Conservation (phyloP, 2,329 filamentous ascomycete species). For the Trichoderma afroharzianum region DNA sequence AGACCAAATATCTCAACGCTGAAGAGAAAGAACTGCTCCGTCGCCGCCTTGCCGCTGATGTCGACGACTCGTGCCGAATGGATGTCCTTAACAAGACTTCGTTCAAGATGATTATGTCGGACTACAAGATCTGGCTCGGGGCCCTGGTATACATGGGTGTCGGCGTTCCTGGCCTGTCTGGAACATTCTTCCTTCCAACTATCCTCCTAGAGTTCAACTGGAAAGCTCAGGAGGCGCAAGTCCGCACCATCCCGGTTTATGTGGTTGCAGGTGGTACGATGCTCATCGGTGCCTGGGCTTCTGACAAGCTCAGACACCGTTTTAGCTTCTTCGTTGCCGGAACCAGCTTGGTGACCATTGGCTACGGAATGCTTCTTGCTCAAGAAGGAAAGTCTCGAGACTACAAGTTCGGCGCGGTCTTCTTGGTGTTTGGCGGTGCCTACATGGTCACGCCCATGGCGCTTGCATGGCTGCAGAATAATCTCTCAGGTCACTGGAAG, state of each 20-base stretch:
- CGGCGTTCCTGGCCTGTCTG: constrained; percentile 45
- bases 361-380: constrained; percentile 51
- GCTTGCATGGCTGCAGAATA: constrained; percentile 58
- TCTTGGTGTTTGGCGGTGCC: constrained; percentile 37
- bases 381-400: constrained; percentile 25
- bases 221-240: constrained; percentile 32
- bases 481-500: constrained; percentile 54
- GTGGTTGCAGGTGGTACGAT: constrained; percentile 31
- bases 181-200: constrained; percentile 37
- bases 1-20: constrained; percentile 34
- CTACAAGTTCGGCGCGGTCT: constrained; percentile 47
- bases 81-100: constrained; percentile 48
- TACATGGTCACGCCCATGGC: constrained; percentile 55
- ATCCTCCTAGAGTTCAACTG: constrained; percentile 37
- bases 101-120: constrained; percentile 42
- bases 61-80: constrained; percentile 45
- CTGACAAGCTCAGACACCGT: constrained; percentile 47
- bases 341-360: constrained; percentile 41
- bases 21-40: constrained; percentile 21
- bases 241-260: constrained; percentile 37
- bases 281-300: constrained; percentile 37
- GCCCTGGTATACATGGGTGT: constrained; percentile 35
- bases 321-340: constrained; percentile 48
- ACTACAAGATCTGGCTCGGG: constrained; percentile 45
- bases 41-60: constrained; percentile 39